A percentile compares a stretch with the other conserved stretches of the same genome.
These are phyloP conservation scores for Penicillium sp. DNA, from an alignment of 2,329 filamentous ascomycete species.

Conservation along the genomic window DNA sequence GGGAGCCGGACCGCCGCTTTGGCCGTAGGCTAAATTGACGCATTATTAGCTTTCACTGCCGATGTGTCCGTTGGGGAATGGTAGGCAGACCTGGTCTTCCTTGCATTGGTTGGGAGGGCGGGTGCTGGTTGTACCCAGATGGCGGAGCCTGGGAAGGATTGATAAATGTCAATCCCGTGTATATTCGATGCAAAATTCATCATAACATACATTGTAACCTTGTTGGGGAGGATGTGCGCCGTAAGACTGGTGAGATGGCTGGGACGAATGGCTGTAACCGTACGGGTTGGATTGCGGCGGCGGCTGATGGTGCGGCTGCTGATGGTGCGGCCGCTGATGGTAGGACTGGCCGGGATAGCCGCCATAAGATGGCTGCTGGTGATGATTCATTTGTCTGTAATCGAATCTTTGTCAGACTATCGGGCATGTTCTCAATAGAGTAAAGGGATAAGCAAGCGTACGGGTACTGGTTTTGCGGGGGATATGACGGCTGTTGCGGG, in stretches of 20 bases:
- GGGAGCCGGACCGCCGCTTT: slow-evolving; percentile 53
- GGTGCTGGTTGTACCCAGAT: slow-evolving; percentile 32
- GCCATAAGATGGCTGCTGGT: slow-evolving; percentile 34
- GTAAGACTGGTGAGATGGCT: slow-evolving; percentile 32
- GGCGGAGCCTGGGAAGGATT: slow-evolving; percentile 23
- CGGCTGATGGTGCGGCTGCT: slow-evolving; percentile 43
- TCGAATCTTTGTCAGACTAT: slow-evolving; percentile 7
- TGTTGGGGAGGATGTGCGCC: slow-evolving; percentile 30
- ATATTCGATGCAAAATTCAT: not conserved
- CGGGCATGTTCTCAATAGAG: not conserved
- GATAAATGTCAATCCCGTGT: slow-evolving; percentile 12
- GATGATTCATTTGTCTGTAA: slow-evolving; percentile 35
- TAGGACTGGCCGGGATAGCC: slow-evolving; percentile 40
- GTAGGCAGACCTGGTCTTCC: slow-evolving; percentile 39
- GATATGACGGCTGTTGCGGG: slow-evolving; percentile 46
- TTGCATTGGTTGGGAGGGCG: slow-evolving; percentile 36
- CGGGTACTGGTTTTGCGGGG: slow-evolving; percentile 41
- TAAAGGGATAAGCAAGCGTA: slow-evolving; percentile 29
- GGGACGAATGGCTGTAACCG: slow-evolving; percentile 45
- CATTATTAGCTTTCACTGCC: slow-evolving; percentile 1
- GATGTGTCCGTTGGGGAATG: not conserved
- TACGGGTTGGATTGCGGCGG: slow-evolving; percentile 42
- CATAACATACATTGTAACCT: slow-evolving; percentile 37
- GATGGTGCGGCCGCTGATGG: slow-evolving; percentile 45
- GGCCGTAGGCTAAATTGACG: slow-evolving; percentile 10